phyloP scores from a whole-genome alignment of 2,329 filamentous ascomycete genomes.

The Hypoxylon sp. region DNA sequence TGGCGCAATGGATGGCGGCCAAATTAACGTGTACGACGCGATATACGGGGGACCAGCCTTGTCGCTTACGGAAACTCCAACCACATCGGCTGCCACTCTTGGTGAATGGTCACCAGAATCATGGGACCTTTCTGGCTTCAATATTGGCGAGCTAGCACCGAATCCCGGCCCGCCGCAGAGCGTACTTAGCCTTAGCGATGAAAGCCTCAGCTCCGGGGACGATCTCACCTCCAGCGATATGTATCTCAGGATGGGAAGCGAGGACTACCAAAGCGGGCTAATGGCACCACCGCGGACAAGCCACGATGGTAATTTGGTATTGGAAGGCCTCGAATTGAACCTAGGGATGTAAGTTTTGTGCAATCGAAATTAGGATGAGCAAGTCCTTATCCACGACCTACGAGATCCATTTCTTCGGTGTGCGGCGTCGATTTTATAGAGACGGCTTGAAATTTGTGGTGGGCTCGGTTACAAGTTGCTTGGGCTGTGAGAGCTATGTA shows the following conservation, averaged over 20 bases:
- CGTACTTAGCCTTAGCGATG: conserved; percentile 70
- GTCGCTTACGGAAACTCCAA: conserved; percentile 62
- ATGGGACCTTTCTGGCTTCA: conserved; percentile 69
- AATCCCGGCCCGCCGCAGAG: conserved; percentile 65
- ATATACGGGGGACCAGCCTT: conserved; percentile 79
- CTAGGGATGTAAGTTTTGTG: conserved; percentile 42
- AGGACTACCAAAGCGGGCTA: conserved; percentile 56
- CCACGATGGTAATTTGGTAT: conserved; percentile 47
- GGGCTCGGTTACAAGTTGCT: conserved; percentile 24
- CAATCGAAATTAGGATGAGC: conserved; percentile 3
- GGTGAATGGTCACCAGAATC: conserved; percentile 70
- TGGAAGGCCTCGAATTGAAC: conserved; percentile 49
- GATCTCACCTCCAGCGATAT: conserved; percentile 65
- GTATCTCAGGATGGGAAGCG: conserved; percentile 60
- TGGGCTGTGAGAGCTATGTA: conserved; percentile 21
- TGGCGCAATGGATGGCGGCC: conserved; percentile 82
- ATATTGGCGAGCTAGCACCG: conserved; percentile 64
- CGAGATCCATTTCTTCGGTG: conserved; percentile 26
- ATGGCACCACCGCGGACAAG: conserved; percentile 46
- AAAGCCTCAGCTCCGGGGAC: conserved; percentile 70
- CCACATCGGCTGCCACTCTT: conserved; percentile 57
- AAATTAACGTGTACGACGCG: conserved; percentile 86
- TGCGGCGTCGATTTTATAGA: conserved; percentile 39
- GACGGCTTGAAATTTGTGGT: conserved; percentile 28
- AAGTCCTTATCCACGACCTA: conserved; percentile 16